Base-by-base conservation (phyloP, 768 basidiomycete species). In the Royoungia palumana region DNA sequence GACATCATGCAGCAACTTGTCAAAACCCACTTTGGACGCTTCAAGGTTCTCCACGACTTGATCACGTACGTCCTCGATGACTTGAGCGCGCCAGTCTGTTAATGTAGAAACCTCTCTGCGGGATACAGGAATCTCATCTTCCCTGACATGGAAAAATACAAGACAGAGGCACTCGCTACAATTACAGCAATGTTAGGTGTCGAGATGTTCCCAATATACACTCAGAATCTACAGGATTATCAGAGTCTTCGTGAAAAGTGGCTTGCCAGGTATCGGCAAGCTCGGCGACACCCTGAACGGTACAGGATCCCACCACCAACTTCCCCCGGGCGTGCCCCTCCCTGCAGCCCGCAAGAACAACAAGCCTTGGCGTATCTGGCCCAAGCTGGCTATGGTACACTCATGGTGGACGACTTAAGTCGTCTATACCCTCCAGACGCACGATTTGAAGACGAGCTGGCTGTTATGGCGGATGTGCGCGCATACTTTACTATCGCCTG, bases 401-500 rank as follows among this genome's bases (percentile, higher is more conserved):
- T 69, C 11, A 49, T 39, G 8, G 27, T 36, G 9, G 32, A 51
- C 5, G 69, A 73, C 25, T 56, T 74, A 9, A 45, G 43, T 19
- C 56, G 59, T 35, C 49, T 74, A 12, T 27, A 27, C 16, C 55
- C 63, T 35, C 41, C 42, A 22, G 62, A 70, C 49, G 21, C 35
- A 14, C 6, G 3, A n/a, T 73, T 63, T 50, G 65, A 70, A 34
- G 71, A 75, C 13, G 82, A 79, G 42, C 47, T 82, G 13, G 50
- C 57, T 2, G 71, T 82, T 6, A 79, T 80, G 75, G 76, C 80
- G 0, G 74, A 75, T 16, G 76, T 81, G 0, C 71, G 74, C 0
- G 81, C 78, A 5, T 84, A 80, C 51, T 82, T 77, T 58, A 72
- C 78, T 34, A 71, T 82, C 1, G 73, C 80, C 6, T 75, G 71